phyloP scores from a whole-genome alignment of 2,329 filamentous ascomycete genomes.

The Aspergillus fijiensis region DNA sequence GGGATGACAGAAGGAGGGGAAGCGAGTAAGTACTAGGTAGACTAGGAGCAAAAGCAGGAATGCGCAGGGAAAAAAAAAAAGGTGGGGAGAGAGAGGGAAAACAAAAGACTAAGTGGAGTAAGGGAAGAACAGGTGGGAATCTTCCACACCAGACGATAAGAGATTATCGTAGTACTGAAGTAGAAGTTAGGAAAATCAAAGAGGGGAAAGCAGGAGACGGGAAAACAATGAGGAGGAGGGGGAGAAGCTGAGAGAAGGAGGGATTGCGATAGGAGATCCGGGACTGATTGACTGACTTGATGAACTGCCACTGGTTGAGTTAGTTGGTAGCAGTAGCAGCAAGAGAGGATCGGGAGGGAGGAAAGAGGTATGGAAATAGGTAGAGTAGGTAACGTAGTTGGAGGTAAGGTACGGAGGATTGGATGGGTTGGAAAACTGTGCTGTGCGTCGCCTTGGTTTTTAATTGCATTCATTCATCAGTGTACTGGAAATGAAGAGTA shows the following conservation, averaged over 20 bases:
- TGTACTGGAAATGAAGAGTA: background rate
- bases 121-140: background rate
- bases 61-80: background rate
- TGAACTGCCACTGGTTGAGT: background rate
- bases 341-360: background rate
- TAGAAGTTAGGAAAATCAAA: background rate
- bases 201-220: slow-evolving; percentile 2
- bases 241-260: background rate
- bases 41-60: background rate
- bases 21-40: background rate
- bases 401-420: background rate
- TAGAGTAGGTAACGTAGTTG: background rate
- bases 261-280: background rate
- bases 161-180: background rate
- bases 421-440: slow-evolving; percentile 1
- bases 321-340: background rate
- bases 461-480: background rate
- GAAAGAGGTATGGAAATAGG: too few species aligned
- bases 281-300: background rate
- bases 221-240: background rate
- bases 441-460: background rate
- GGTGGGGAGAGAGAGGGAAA: slow-evolving; percentile 9
- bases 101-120: slow-evolving; percentile 10
- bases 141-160: slow-evolving; percentile 1
- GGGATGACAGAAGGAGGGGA: slow-evolving; percentile 4